Conservation (phyloP, 2,329 filamentous ascomycete genomes). For the Colletotrichum cuscutae region DNA sequence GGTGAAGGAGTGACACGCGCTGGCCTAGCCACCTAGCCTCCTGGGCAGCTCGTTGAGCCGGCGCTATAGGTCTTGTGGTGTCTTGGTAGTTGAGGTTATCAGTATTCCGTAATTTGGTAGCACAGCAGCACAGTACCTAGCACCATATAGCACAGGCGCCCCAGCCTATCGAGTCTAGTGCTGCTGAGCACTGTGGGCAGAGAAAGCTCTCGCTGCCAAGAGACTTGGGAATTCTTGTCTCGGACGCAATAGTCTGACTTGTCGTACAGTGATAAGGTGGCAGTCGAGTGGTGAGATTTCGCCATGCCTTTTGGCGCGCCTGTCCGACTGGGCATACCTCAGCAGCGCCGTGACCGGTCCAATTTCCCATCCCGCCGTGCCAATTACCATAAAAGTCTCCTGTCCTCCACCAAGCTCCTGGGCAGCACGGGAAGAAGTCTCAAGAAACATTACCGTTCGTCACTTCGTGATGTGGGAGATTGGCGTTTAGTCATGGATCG, state of each 20-base stretch:
- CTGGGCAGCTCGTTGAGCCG: neutral
- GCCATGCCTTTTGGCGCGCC: slow-evolving; percentile 11
- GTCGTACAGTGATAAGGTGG: neutral
- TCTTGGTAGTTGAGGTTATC: neutral
- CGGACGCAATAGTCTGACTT: neutral
- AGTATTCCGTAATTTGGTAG: neutral
- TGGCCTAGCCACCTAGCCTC: neutral
- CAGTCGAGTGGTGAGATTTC: neutral
- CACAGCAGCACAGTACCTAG: too few relatives aligned
- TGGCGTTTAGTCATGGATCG: neutral
- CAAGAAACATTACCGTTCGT: neutral
- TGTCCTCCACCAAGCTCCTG: neutral
- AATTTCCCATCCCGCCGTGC: neutral
- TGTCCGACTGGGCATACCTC: slow-evolving; percentile 20
- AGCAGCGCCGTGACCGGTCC: neutral
- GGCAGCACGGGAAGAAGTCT: neutral
- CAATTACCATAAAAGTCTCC: neutral
- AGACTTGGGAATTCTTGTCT: slow-evolving; percentile 4
- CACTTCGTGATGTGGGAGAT: neutral
- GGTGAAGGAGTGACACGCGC: neutral
- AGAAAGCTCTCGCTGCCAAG: neutral
- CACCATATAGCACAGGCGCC: neutral
- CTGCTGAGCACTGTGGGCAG: neutral
- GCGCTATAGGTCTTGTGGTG: neutral
- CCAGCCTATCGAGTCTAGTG: too few relatives aligned